A percentile compares a stretch with the other conserved stretches of the same genome.
phyloP scores from a whole-genome alignment of 768 basidiomycete genomes.

The Cyclocybe cylindracea region DNA sequence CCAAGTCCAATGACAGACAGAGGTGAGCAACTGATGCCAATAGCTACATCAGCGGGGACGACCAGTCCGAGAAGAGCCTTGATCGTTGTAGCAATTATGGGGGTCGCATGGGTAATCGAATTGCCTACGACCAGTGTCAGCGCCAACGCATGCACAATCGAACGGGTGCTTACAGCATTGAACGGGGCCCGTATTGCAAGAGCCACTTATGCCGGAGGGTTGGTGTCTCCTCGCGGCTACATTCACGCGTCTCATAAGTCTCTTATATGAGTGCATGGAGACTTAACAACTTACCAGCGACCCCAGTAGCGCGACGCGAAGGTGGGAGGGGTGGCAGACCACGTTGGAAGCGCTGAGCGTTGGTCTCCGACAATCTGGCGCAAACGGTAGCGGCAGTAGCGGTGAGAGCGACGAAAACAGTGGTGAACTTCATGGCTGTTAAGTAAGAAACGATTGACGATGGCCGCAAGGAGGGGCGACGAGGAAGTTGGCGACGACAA shows the following conservation, averaged over 20 bases:
- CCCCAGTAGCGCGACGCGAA: conserved; percentile 34
- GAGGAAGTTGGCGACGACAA: conserved; percentile 13
- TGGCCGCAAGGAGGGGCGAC: conserved; percentile 8
- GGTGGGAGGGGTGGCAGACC: conserved; percentile 53
- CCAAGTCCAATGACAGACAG: conserved; percentile 31
- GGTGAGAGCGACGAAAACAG: conserved; percentile 38
- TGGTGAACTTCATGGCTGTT: conserved; percentile 40
- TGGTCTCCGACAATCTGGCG: conserved; percentile 39
- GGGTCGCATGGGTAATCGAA: conserved; percentile 18
- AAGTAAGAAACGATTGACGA: neutral
- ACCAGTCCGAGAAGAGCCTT: conserved; percentile 32
- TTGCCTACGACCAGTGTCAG: conserved; percentile 22
- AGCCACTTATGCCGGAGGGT: conserved; percentile 35
- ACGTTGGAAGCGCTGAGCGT: conserved; percentile 54
- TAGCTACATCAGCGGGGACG: conserved; percentile 16
- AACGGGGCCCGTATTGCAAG: conserved; percentile 43
- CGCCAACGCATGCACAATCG: neutral
- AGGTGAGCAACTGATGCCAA: conserved; percentile 40
- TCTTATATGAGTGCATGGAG: too few relatives aligned
- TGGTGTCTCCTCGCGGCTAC: conserved; percentile 34
- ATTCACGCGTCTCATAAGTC: neutral
- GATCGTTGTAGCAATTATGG: conserved; percentile 16
- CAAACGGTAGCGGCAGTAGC: conserved; percentile 38
- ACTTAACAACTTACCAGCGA: conserved; percentile 26
- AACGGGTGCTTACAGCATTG: conserved; percentile 38